Percentiles rank a stretch among this genome's conserved stretches.
These are phyloP conservation scores for Heliosperma pusillum DNA, from an alignment of 148 eudicot species.

Conservation along the genomic window DNA sequence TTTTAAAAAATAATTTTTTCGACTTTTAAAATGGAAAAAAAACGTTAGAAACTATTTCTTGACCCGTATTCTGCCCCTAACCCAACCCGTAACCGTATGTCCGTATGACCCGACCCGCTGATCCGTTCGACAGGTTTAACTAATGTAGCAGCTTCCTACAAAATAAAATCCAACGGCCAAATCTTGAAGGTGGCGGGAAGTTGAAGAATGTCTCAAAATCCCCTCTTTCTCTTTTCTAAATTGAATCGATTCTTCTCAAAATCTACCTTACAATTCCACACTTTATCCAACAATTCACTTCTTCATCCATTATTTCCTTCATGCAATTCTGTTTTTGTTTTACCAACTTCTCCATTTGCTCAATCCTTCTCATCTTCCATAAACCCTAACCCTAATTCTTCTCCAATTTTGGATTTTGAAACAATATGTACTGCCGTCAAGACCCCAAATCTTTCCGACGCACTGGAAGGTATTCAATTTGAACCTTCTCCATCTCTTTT, in stretches of 20 bases:
- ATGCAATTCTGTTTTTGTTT: neutral
- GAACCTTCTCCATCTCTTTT: conserved; percentile 34
- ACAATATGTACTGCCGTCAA: conserved; percentile 38
- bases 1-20: no score
- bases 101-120: no score
- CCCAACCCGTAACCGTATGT: no score
- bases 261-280: conserved; percentile 21
- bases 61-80: no score
- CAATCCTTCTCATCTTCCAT: conserved; percentile 19
- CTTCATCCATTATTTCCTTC: conserved; percentile 15
- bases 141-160: no score
- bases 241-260: conserved; percentile 21
- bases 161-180: no score
- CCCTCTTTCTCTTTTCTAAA: conserved; percentile 25
- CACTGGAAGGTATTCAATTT: conserved; percentile 33
- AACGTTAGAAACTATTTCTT: no score
- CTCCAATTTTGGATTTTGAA: conserved; percentile 28
- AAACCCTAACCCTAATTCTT: conserved; percentile 37
- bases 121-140: no score
- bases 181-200: conserved; percentile 33
- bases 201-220: conserved; percentile 19
- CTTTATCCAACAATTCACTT: conserved; percentile 16
- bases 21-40: no score
- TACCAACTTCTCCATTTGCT: conserved; percentile 14
- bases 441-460: conserved; percentile 40